Conservation (phyloP, 2,329 filamentous ascomycete species). For the Macrophomina phaseolina region DNA sequence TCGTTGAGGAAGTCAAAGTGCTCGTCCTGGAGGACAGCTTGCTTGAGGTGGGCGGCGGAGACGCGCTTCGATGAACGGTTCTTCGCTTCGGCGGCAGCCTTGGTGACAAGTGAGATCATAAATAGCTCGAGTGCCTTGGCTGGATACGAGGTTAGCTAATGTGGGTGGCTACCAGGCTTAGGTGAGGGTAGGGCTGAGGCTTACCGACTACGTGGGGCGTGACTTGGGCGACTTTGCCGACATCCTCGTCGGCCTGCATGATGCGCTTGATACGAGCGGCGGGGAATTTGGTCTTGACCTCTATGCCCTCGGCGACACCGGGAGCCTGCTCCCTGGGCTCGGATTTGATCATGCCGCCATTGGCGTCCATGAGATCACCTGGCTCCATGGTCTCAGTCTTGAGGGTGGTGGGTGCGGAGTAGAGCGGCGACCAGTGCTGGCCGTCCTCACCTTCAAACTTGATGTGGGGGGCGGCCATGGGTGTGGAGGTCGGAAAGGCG, state of each 20-base stretch:
- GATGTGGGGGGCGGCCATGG: constrained; percentile 25
- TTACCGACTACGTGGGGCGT: constrained; percentile 89
- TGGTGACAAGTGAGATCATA: constrained; percentile 92
- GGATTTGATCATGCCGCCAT: constrained; percentile 28
- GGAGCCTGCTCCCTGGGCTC: constrained; percentile 33
- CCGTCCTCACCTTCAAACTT: constrained; percentile 26
- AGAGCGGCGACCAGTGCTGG: constrained; percentile 23
- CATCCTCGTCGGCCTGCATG: constrained; percentile 98
- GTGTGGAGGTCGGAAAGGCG: not conserved
- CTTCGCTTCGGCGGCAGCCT: constrained; percentile 82
- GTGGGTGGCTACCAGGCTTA: constrained; percentile 2
- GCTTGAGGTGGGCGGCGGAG: constrained; percentile 88
- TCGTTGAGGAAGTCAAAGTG: constrained; percentile 94
- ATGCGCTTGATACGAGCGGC: constrained; percentile 98
- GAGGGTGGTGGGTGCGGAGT: constrained; percentile 5
- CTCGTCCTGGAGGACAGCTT: constrained; percentile 84
- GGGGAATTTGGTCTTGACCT: constrained; percentile 94
- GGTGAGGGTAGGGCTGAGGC: constrained; percentile 37
- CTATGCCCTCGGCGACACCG: constrained; percentile 60
- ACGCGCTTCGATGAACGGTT: constrained; percentile 87
- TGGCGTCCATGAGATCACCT: constrained; percentile 29
- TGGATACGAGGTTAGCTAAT: constrained; percentile 36
- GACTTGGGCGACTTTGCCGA: constrained; percentile 97
- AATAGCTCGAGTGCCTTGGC: constrained; percentile 96
- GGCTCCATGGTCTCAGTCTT: constrained; percentile 27